Evolutionary conservation across 805 yeast species (phyloP), one percentile per base, ranked within the genome.

Genomic region (Metschnikowia baotianmanensis): DNA sequence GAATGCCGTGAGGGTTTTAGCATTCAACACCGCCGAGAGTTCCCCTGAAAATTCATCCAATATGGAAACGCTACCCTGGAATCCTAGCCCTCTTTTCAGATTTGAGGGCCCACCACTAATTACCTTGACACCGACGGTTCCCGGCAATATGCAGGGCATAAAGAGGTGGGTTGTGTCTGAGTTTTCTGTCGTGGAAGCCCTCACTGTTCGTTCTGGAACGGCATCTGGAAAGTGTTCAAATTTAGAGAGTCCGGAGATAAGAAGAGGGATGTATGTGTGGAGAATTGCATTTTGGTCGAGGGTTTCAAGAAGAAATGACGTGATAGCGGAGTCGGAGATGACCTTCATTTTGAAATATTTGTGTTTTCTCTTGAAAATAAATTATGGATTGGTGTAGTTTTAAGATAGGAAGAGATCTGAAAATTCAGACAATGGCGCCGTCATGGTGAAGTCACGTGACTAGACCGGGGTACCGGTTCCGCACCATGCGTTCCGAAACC

Each of bases 101-200:
- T 64, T 63, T 4, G 58, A 36, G 2, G 65, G 63, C 0, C 84
- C 79, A 0, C 80, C 82, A 15, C 78, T 75, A 16, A 82, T 57
- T 0, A 81, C 74, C 59, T 82, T 82, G 51, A 82, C 63, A 7
- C 87, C 87, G 12, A 75, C 80, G 27, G 59, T 59, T 21, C 59
- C 51, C 4, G 72, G 68, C 12, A 78, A 78, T 4, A 76, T 67
- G n/a, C 83, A 75, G 3, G 85, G 83, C 87, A 82, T 82, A 57
- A 78, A 79, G 22, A 82, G 52, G 55, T 81, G 85, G 1, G 74
- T 65, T 3, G 76, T 48, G 40, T 62, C 68, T 2, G 55, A 52
- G 11, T 37, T 37, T 4, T 29, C 31, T 57, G 46, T 64, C 59
- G 32, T 69, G 56, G 48, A 75, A 57, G 22, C 54, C 50, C 31